Conservation (phyloP, 23 red algal species). For the Agarophyton chilense region DNA sequence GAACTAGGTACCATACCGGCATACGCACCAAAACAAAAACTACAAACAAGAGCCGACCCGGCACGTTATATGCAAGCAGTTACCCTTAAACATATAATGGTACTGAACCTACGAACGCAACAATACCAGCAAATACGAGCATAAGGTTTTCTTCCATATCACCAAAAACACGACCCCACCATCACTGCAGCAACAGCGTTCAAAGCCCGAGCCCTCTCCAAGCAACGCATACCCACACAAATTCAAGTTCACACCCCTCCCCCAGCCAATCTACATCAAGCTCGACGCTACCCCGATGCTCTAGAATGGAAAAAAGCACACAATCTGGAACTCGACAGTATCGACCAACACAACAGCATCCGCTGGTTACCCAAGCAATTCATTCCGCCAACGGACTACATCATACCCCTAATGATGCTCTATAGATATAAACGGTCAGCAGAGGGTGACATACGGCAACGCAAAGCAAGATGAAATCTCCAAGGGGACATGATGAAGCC, state of each 20-base stretch:
- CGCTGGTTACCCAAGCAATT: neutral
- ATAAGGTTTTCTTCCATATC: neutral
- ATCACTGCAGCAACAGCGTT: neutral
- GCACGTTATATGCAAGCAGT: neutral
- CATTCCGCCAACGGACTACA: neutral
- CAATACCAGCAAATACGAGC: neutral
- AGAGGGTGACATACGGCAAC: neutral
- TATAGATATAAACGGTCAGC: neutral
- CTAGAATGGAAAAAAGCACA: neutral
- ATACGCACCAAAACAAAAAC: neutral
- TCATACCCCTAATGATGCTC: neutral
- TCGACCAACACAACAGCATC: neutral
- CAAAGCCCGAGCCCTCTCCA: neutral
- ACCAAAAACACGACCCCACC: neutral
- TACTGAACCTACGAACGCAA: neutral
- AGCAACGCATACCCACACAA: neutral
- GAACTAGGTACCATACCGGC: neutral
- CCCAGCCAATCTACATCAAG: neutral
- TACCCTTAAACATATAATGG: neutral
- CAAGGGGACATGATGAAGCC: slow-evolving; percentile 10
- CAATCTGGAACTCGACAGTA: neutral
- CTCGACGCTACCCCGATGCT: neutral
- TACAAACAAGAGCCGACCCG: neutral
- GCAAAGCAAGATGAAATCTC: slow-evolving; percentile 1
- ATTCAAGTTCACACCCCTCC: neutral